phyloP scores from a whole-genome alignment of 768 basidiomycete genomes.

The Termitomyces sp. region DNA sequence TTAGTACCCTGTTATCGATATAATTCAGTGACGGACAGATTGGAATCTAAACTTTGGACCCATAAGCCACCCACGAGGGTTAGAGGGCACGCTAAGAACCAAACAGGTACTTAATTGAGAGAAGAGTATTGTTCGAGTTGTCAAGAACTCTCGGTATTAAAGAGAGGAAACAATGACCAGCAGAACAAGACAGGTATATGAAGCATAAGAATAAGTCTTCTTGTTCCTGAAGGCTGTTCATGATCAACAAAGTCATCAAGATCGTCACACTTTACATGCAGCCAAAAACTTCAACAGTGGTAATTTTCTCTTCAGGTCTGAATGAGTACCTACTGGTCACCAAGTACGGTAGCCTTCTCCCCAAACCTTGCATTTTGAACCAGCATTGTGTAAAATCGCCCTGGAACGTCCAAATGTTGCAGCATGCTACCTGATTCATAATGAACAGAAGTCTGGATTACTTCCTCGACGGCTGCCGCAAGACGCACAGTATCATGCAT shows the following conservation, averaged over 20 bases:
- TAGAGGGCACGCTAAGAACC: neutral
- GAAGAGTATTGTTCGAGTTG: neutral
- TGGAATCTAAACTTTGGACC: neutral
- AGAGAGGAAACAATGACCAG: neutral
- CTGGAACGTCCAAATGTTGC: neutral
- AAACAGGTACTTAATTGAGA: conserved; percentile 1
- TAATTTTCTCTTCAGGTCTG: no score
- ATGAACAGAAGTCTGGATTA: no score
- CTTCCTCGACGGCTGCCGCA: no score
- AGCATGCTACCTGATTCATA: neutral
- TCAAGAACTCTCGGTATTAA: neutral
- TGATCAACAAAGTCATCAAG: neutral
- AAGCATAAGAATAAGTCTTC: neutral
- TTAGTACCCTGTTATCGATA: conserved; percentile 4
- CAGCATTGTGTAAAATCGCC: neutral
- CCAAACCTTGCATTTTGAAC: neutral
- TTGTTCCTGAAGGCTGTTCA: neutral
- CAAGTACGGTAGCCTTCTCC: no score
- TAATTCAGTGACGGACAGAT: neutral
- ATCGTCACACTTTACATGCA: no score
- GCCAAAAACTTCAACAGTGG: no score
- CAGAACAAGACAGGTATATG: neutral
- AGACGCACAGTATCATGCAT: neutral
- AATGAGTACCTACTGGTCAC: no score
- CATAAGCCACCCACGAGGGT: neutral